A percentile compares a stretch with the other conserved stretches of the same genome.
These are phyloP conservation scores for Carex pumila DNA, from an alignment of 176 grass and related monocot genomes.

Conservation along the genomic window DNA sequence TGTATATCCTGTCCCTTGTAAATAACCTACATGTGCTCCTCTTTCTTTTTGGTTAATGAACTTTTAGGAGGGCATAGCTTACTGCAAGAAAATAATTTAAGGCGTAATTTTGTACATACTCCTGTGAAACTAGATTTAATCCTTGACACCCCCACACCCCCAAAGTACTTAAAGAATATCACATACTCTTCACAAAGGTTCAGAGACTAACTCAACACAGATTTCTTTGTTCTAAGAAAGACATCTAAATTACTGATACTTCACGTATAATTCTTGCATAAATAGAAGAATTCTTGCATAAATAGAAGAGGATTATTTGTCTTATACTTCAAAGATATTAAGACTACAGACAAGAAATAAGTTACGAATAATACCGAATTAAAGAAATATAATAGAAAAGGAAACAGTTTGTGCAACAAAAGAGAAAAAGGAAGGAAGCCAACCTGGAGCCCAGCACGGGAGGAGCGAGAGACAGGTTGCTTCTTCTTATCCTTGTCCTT, in stretches of 20 bases:
- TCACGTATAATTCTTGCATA: not conserved
- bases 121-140: not conserved
- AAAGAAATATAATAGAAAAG: not conserved
- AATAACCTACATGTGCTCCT: too few relatives aligned
- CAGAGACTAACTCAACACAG: not conserved
- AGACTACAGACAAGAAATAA: not conserved
- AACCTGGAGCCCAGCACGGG: constrained; percentile 63
- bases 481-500: constrained; percentile 83
- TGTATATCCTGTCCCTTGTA: not conserved
- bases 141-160: too few relatives aligned
- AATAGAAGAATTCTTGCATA: not conserved
- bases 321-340: not conserved
- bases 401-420: not conserved
- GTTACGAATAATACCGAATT: not conserved
- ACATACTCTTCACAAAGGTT: not conserved
- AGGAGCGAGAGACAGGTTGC: constrained; percentile 61
- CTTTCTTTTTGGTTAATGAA: too few relatives aligned
- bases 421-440: not conserved
- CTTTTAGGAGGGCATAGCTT: too few relatives aligned
- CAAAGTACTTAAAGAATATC: too few relatives aligned
- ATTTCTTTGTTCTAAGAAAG: not conserved
- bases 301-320: not conserved
- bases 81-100: not conserved
- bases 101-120: not conserved
- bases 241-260: not conserved